These are phyloP conservation scores for Fusarium bulbicola DNA, from an alignment of 2,329 filamentous ascomycete species.

Conservation along the genomic window DNA sequence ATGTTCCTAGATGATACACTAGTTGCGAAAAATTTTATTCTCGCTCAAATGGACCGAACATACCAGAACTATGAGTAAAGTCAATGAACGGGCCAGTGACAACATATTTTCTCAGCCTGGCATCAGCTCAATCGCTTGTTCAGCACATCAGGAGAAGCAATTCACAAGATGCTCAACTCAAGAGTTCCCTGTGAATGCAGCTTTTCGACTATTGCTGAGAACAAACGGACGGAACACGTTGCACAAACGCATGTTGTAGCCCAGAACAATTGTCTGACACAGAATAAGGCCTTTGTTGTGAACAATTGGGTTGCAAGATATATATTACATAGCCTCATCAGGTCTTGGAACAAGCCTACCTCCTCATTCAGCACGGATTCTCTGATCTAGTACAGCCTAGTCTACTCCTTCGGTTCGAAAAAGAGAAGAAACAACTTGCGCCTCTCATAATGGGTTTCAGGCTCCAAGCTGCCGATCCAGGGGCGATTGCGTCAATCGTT, in stretches of 20 bases:
- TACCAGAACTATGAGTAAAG: no score
- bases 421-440: not conserved
- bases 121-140: not conserved
- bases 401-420: not conserved
- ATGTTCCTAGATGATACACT: not conserved
- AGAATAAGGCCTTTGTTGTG: not conserved
- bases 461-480: not conserved
- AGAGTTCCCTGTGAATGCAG: not conserved
- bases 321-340: not conserved
- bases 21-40: fast-evolving
- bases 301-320: not conserved
- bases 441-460: not conserved
- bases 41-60: no score
- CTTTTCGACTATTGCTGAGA: not conserved
- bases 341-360: not conserved
- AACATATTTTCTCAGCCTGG: not conserved
- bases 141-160: fast-evolving
- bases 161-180: not conserved
- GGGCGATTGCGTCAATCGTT: not conserved
- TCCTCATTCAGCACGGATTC: not conserved
- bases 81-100: fast-evolving
- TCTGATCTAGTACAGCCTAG: not conserved
- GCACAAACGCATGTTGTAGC: not conserved
- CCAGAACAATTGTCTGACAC: not conserved
- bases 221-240: not conserved